A percentile compares a stretch with the other conserved stretches of the same genome.
Conservation (phyloP, 2,329 filamentous ascomycete genomes). For the Neofusicoccum laricinum region DNA sequence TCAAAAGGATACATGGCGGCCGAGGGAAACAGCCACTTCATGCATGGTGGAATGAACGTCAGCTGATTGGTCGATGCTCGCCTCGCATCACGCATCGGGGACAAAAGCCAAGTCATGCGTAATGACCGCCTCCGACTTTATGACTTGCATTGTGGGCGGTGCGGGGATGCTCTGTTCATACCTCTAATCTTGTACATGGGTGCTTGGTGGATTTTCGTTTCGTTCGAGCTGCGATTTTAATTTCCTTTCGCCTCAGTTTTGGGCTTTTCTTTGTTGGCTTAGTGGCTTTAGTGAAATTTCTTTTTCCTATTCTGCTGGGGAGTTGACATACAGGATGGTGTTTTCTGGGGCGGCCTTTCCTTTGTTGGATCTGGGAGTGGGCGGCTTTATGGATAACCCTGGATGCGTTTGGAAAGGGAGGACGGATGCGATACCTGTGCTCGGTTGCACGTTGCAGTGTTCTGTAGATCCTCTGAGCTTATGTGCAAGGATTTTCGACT, state of each 20-base stretch:
- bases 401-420: slow-evolving; percentile 2
- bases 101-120: slow-evolving; percentile 8
- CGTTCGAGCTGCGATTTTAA: neutral
- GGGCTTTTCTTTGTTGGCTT: neutral
- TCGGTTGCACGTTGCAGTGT: slow-evolving; percentile 8
- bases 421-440: slow-evolving; percentile 14
- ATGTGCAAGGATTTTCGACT: neutral
- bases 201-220: neutral
- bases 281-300: neutral
- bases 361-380: neutral
- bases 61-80: neutral
- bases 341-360: neutral
- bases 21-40: neutral
- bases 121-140: slow-evolving; percentile 16
- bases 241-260: neutral
- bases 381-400: slow-evolving; percentile 6
- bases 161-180: slow-evolving; percentile 13
- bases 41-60: slow-evolving; percentile 15
- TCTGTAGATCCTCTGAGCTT: slow-evolving; percentile 10
- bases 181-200: slow-evolving; percentile 16
- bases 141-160: slow-evolving; percentile 15
- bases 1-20: slow-evolving; percentile 14
- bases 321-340: slow-evolving; percentile 3
- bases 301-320: neutral
- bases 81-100: neutral